Base-by-base conservation (phyloP, 257 asterid species). In the Coffea canephora region DNA sequence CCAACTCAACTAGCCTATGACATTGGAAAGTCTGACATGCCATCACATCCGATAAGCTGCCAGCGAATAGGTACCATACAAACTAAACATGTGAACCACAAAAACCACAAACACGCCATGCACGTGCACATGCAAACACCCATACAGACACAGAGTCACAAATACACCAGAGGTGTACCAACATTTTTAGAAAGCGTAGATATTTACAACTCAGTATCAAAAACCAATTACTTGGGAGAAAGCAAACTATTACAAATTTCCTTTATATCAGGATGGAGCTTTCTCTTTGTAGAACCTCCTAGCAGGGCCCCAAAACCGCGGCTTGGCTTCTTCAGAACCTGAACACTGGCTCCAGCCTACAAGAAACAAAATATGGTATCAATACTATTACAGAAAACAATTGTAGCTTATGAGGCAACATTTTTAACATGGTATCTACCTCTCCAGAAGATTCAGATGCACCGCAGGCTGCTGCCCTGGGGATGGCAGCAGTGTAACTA, bases 221-320 rank as follows among this genome's bases (percentile, higher is more conserved):
- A 78, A 13, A 55, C 6, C 41, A 43, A 10, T 27, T 55, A 69
- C 23, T 2, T 16, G 59, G 64, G 68, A 43, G 64, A 27, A 46
- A 36, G 54, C 45, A 57, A 64, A 62, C 27, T 65, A 46, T 41
- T 71, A 65, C 71, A 50, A 50, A 92, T 83, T 84, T 91, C 98
- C 71, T 73, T 83, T 83, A 74, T 90, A 69, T 88, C 93, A 69
- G 97, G 81, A 74, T 85, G 88, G 85, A 87, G 85, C 90, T 91
- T 96, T 85, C 96, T 88, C 86, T 96, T 94, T 14, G 90, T 86
- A 41, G 97, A 80, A 79, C 85, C 84, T 71, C 97, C 97, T 36
- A 96, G 87, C 87, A 94, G 64, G 59, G 95, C 91, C 87, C 98
- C 97, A 84, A 94, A 90, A 80, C 94, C 91, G 80, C 94, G 91